Conservation (phyloP, 345 rosid genomes). For the Reutealis trisperma region DNA sequence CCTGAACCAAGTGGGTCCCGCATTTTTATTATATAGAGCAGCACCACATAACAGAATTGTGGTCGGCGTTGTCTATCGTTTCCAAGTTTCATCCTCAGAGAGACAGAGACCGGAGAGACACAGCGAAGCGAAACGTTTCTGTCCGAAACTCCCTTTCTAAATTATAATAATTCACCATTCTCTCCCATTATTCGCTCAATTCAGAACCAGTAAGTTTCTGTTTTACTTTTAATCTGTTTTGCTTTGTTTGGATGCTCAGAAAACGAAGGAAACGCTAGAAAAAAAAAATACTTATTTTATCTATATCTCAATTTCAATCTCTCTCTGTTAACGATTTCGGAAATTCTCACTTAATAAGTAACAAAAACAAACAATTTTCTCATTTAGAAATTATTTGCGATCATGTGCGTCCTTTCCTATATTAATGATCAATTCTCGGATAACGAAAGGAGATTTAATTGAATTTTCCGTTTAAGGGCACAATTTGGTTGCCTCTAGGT, state of each 20-base stretch:
- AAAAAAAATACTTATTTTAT: too few relatives aligned
- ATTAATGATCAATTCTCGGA: background rate
- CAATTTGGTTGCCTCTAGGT: background rate
- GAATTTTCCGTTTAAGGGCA: background rate
- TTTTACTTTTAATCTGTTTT: background rate
- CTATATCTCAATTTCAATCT: too few relatives aligned
- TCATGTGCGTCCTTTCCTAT: background rate
- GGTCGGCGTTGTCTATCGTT: background rate
- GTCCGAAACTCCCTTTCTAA: background rate
- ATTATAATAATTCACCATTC: background rate
- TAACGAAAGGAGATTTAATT: background rate
- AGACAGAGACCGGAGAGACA: too few relatives aligned
- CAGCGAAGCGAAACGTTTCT: background rate
- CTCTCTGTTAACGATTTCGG: too few relatives aligned
- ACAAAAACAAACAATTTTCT: too few relatives aligned
- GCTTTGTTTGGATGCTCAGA: slow-evolving; percentile 10
- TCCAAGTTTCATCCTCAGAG: too few relatives aligned
- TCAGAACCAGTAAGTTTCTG: background rate
- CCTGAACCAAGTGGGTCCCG: too few relatives aligned
- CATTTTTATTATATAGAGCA: too few relatives aligned
- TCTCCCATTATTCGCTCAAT: background rate
- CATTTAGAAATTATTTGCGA: too few relatives aligned
- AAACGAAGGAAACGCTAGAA: background rate
- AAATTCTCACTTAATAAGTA: too few relatives aligned
- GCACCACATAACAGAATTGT: too few relatives aligned